phyloP scores from a whole-genome alignment of 2,329 filamentous ascomycete genomes.

The Lecanicillium sp. region DNA sequence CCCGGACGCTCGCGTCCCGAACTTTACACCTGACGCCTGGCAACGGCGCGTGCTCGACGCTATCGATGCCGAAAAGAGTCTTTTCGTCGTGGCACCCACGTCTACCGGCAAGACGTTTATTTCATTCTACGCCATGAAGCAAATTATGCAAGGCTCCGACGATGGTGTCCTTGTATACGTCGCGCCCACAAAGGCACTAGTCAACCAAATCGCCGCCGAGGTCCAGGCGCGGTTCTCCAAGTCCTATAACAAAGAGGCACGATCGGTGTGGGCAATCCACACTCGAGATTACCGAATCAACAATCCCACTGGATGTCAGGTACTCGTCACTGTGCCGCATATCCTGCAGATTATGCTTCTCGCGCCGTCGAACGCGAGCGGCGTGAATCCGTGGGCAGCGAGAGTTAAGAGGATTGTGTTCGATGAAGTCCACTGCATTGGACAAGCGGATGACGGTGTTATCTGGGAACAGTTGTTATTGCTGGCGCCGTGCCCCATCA shows the following conservation, averaged over 20 bases:
- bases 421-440: slow-evolving; percentile 76
- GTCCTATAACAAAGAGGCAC: slow-evolving; percentile 50
- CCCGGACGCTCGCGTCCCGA: slow-evolving; percentile 57
- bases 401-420: slow-evolving; percentile 72
- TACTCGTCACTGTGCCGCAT: slow-evolving; percentile 71
- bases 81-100: slow-evolving; percentile 72
- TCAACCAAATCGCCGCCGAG: slow-evolving; percentile 79
- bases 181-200: slow-evolving; percentile 73
- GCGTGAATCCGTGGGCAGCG: slow-evolving; percentile 51
- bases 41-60: slow-evolving; percentile 67
- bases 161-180: slow-evolving; percentile 71
- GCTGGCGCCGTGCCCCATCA: slow-evolving; percentile 68
- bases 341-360: slow-evolving; percentile 75
- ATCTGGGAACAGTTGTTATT: slow-evolving; percentile 75
- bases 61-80: slow-evolving; percentile 62
- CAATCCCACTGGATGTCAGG: slow-evolving; percentile 64
- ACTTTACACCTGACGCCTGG: slow-evolving; percentile 72
- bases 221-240: slow-evolving; percentile 70
- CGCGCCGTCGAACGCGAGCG: slow-evolving; percentile 56
- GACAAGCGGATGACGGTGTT: slow-evolving; percentile 67
- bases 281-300: slow-evolving; percentile 72
- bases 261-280: slow-evolving; percentile 73
- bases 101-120: slow-evolving; percentile 81
- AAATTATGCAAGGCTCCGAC: slow-evolving; percentile 61
- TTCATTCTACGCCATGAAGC: slow-evolving; percentile 77